Evolutionary conservation across 352 stramenopile species (phyloP).

Genomic region (Phytophthora meadii): DNA sequence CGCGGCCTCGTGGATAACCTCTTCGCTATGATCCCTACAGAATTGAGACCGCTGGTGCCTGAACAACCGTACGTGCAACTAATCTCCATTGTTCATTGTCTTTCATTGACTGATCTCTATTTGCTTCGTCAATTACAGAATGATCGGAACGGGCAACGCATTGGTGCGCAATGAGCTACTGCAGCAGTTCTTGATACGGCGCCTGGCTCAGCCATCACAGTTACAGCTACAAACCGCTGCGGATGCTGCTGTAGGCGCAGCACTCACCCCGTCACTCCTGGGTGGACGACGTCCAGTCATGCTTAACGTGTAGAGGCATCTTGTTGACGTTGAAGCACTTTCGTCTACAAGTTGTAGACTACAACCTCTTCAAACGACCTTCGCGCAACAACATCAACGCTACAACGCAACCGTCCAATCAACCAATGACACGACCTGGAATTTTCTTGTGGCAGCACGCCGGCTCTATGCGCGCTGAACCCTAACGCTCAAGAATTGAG

Average conservation of each 20-base stretch:
- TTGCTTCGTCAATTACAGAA: conserved; percentile 34
- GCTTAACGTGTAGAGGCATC: conserved; percentile 26
- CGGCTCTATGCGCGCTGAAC: conserved; percentile 5
- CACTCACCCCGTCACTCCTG: conserved; percentile 47
- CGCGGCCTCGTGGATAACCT: conserved; percentile 78
- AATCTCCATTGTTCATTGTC: neutral
- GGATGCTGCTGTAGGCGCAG: conserved; percentile 67
- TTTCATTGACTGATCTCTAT: neutral
- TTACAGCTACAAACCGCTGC: conserved; percentile 54
- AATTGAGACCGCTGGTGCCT: conserved; percentile 40
- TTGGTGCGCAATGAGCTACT: conserved; percentile 71
- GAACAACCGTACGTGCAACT: conserved; percentile 50
- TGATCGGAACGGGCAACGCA: conserved; percentile 80
- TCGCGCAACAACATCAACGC: conserved; percentile 6
- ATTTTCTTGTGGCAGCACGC: conserved; percentile 16
- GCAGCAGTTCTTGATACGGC: conserved; percentile 52
- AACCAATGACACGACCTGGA: neutral
- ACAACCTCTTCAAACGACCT: conserved; percentile 8
- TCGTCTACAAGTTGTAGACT: neutral
- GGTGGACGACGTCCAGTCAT: conserved; percentile 7
- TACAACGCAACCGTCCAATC: conserved; percentile 11
- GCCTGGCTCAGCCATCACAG: conserved; percentile 40
- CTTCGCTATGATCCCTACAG: conserved; percentile 65
- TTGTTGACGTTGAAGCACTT: conserved; percentile 17
- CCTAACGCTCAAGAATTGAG: conserved; percentile 2